Evolutionary conservation across 106 monocot genomes (phyloP).

Genomic region (Dendrobium officinale): DNA sequence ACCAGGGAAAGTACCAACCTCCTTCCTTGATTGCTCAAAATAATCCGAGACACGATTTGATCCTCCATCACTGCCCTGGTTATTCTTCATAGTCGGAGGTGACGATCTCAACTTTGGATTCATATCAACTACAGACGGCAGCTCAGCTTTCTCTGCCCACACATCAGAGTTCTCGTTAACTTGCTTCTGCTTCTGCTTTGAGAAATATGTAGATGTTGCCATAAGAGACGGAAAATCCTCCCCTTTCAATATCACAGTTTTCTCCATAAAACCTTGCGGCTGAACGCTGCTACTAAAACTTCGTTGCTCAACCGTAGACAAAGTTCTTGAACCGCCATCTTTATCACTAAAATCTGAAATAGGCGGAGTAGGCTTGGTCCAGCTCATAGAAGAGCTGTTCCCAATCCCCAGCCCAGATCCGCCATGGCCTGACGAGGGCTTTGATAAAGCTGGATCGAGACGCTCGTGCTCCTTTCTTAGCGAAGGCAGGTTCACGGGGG

Average conservation of each 20-base stretch:
- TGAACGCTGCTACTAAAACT: background rate
- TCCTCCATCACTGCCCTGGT: conserved; percentile 1
- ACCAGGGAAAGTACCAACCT: conserved; percentile 21
- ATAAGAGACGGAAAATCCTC: conserved; percentile 57
- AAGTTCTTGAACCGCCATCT: conserved; percentile 16
- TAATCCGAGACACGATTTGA: background rate
- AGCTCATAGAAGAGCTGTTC: conserved; percentile 46
- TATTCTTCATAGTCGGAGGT: conserved; percentile 1
- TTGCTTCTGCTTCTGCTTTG: conserved; percentile 26
- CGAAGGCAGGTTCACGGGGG: conserved; percentile 91
- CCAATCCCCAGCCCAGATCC: conserved; percentile 43
- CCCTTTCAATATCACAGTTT: conserved; percentile 50
- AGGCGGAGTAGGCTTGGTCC: conserved; percentile 54
- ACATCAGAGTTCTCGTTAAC: conserved; percentile 17
- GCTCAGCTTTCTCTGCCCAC: conserved; percentile 12
- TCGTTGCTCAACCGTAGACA: conserved; percentile 8
- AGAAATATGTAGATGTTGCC: conserved; percentile 13
- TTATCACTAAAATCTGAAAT: background rate
- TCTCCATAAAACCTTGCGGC: conserved; percentile 16
- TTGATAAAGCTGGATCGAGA: conserved; percentile 35
- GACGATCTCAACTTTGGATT: conserved; percentile 44
- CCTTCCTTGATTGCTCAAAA: conserved; percentile 10
- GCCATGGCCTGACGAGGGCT: conserved; percentile 25
- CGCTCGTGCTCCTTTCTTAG: conserved; percentile 84
- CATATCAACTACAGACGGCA: conserved; percentile 30